phyloP scores from a whole-genome alignment of 129 eudicot genomes.

The Daucus carota region DNA sequence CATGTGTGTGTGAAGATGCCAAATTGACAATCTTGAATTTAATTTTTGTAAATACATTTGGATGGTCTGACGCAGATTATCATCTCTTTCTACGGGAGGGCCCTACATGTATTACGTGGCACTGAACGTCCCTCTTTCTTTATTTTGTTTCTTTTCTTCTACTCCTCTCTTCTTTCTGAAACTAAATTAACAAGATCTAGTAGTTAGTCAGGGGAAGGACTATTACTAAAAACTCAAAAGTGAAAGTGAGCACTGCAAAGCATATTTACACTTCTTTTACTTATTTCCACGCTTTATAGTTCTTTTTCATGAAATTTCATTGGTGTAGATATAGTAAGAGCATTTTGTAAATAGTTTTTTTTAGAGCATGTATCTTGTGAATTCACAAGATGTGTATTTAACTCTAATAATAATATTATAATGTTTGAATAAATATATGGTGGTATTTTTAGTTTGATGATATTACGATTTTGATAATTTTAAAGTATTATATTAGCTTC shows the following conservation, averaged over 20 bases:
- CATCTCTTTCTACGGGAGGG: background rate
- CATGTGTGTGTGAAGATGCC: conserved; percentile 9
- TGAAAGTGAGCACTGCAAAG: background rate
- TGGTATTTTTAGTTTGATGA: no score
- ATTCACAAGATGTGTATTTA: no score
- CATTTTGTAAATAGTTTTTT: no score
- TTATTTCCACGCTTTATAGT: background rate
- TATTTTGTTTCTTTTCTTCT: background rate
- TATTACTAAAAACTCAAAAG: background rate
- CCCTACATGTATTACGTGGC: background rate
- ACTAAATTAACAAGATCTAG: background rate
- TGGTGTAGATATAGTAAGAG: no score
- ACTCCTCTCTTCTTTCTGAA: background rate
- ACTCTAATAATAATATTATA: no score
- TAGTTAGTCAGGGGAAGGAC: background rate
- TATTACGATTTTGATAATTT: no score
- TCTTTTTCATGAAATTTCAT: background rate
- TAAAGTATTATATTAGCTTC: no score
- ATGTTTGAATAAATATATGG: no score
- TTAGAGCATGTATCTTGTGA: no score
- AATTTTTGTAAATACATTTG: background rate
- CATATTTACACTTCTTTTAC: background rate
- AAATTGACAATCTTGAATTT: conserved; percentile 9
- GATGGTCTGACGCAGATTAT: conserved; percentile 3
- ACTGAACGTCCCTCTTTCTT: background rate